Base-by-base conservation (phyloP, 1,284 basidiomycete species). In the Tilletia horrida region DNA sequence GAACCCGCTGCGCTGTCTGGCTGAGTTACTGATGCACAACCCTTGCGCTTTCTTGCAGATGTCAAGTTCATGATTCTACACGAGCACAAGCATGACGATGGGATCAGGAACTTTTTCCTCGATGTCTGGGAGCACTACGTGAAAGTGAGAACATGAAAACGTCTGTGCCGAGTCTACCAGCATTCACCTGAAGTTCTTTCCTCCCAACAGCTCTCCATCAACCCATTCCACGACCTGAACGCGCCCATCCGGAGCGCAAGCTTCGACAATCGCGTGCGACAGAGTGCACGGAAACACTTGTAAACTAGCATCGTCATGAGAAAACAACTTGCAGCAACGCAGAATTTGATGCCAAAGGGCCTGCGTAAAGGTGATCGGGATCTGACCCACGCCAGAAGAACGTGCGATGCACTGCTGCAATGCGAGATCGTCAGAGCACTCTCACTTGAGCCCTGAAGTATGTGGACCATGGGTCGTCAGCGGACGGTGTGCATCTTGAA, bases 1-100 rank as follows among this genome's bases (percentile, higher is more conserved):
- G 31, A 18, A 16, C 57, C 55, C 59, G 40, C 2, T 43, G 29
- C 64, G 40, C 14, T 3, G 16, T 13, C 59, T 67, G n/a, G 16
- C 13, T 18, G 35, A 1, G n/a, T 23, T 31, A 63, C 18, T 66
- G 47, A 63, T 43, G 7, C 45, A 11, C 4, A 18, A 6, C 16
- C 16, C 45, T 48, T 7, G 7, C 29, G 9, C 55, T 25, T 9
- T 23, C 16, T 8, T 50, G 2, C 66, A 79, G 78, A 78, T 64
- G 66, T 78, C 43, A 81, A 80, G 63, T 74, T 81, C 63, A 67
- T 80, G 25, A 70, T 81, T 4, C 73, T 81, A 2, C 79, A 81
- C 67, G 78, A 81, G 62, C 78, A 80, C 69, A 78, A 73, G 65
- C 76, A 78, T 62, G 79, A 81, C 68, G 79, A 81, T 16, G 79